Base-by-base conservation (phyloP, 495 filamentous ascomycete species). In the Aspergillus funiculosus region DNA sequence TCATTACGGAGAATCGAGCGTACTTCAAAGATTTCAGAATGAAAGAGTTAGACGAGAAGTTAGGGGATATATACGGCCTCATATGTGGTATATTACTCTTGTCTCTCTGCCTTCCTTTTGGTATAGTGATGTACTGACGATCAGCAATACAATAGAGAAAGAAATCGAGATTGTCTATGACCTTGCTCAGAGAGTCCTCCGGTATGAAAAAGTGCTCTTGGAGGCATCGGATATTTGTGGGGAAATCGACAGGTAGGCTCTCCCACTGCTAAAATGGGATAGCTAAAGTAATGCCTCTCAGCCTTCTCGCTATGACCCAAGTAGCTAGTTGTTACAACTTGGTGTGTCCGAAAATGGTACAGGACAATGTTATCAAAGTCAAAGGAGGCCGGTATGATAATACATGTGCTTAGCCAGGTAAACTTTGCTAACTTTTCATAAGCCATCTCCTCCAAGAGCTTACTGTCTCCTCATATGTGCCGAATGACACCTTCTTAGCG, bases 21-120 rank as follows among this genome's bases (percentile, higher is more conserved):
- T 97, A 94, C 59, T 97, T 90, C 69, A 97, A 96, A 53, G 94
- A 87, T 54, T 73, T 66, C 15, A 74, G 83, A 39, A 95, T 95
- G 89, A 72, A 71, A 44, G 85, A 89, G 43, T 74, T 97, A 69
- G 90, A 96, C 58, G 71, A 77, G 2, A 76, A 83, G 22, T 80
- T 89, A 40, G 94, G 94, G 1, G 89, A 97, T 62, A 78, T 94
- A 24, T 89, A 89, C 52, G 81, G 81, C 6, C 69, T 80, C 20
- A 95, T 97, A 29, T 83, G 81, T 48, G 86, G 89, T 89, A 71
- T 59, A 76, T 48, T 18, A n/a, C 30, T 4, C 1, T 30, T n/a
- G 27, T 30, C 19, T 24, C 9, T 3, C 20, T 8, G 6, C 21
- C 19, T 7, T 36, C 18, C 26, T 5, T n/a, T 18, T 22, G 1